Base-by-base conservation (phyloP, 345 rosid species). In the Citrus cavaleriei region DNA sequence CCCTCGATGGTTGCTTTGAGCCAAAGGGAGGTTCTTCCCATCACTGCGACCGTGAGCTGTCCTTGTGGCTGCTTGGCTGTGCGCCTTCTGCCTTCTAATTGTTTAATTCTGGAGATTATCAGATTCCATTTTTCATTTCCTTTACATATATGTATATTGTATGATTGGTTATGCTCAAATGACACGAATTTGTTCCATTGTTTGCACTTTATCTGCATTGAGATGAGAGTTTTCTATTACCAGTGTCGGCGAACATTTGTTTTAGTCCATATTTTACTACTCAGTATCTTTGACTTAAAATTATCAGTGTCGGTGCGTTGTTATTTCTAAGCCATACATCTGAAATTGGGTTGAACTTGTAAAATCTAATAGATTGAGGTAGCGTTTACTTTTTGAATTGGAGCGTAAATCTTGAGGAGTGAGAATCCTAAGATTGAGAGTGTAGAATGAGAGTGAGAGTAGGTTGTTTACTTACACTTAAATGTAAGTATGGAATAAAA, bases 401-500 rank as follows among this genome's bases (percentile, higher is more conserved):
- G 0, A 32, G 5, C 0, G 34, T 32, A 32, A 32, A 32, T 32
- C 0, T 32, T 32, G 34, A 32, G 34, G 5, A 32, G 34, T 32
- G 0, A 0, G 5, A 32, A 32, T 32, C 0, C 0, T 32, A 32
- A 3, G 5, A 32, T 32, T 32, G 4, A 0, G 0, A 32, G 0
- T 32, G 0, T 32, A 32, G 34, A 32, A 0, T 32, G 5, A 32
- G 34, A 30, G 4, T 0, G 32, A 30, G 32, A 30, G 32, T 3
- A 30, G 0, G 0, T 30, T 30, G 32, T 30, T 30, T 30, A 30
- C 0, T 30, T 30, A 30, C 32, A 30, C 4, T 30, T 30, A 0
- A 30, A 30, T 30, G 4, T 30, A 3, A 30, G 32, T 30, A 30
- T 30, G 4, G 32, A 30, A 30, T 30, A 4, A 0, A 30, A 30